Base-by-base conservation (phyloP, 2,329 filamentous ascomycete genomes). In the Diplodia scrobiculata region DNA sequence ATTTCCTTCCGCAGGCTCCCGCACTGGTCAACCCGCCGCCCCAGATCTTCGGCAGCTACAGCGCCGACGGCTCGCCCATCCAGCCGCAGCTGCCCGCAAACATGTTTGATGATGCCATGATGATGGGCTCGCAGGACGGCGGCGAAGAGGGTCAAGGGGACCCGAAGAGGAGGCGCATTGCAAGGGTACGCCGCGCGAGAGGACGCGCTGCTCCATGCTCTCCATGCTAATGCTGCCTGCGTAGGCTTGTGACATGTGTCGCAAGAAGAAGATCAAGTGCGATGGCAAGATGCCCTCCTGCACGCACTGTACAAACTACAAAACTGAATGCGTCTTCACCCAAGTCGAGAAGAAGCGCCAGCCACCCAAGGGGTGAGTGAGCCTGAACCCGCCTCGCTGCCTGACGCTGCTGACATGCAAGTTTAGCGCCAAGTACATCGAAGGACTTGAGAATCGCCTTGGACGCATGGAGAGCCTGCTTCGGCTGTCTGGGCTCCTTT, bases 281-380 rank as follows among this genome's bases (percentile, higher is more conserved):
- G 95, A 98, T 76, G 94, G 95, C 71, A 97, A 96, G 80, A 87
- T 96, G 79, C 94, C 95, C 45, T 88, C 92, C 68, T 99, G 95
- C 79, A 93, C 91, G 7, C 95, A 98, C 79, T 99, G 94, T 78
- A 90, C 90, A 77, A 98, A 97, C 78, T 97, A 97, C 83, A 97
- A 97, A 84, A 97, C 93, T 5, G 92, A 97, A 73, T 99, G 94
- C 78, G 87, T 97, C 72, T 98, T 98, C 76, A 98, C 95, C 0
- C 92, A 97, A 76, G 93, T 98, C 45, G 95, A 99, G 82, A 99
- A 99, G 87, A 99, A 99, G 84, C 87, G 95, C 67, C 95, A 91
- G 77, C 94, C 95, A 63, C 95, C 94, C 0, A 99, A 98, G 83
- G 94, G 95, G 92, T 96, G 84, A 70, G 85, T 77, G 6, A 36